Base-by-base conservation (phyloP, 768 basidiomycete species). In the Kwoniella dejecticola region DNA sequence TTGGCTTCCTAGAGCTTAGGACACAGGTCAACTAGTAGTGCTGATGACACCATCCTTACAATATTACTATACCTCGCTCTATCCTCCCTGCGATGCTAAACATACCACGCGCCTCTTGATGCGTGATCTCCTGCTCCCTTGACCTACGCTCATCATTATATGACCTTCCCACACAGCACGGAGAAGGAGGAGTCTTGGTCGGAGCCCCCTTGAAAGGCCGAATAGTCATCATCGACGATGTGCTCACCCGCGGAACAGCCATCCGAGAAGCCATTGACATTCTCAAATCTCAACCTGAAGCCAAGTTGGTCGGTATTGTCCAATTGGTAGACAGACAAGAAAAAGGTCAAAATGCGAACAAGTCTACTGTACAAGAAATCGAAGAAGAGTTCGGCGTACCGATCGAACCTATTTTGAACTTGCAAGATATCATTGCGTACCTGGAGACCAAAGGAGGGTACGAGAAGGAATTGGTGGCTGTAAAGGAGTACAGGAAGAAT, bases 221-320 rank as follows among this genome's bases (percentile, higher is more conserved):
- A 50, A 90, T 98, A 2, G 85, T 98, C 52, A 85, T 98, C 45
- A 82, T 98, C 31, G 95, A 99, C 82, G 95, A 99, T 68, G 96
- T 99, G 53, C 91, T 97, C 83, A 98, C 96, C 1, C 63, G 70
- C 47, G 79, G 78, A 12, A 77, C 88, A 23, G 95, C 95, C 4
- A 87, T 93, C 29, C 85, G 93, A 8, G 84, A 86, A 31, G 89
- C 93, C 2, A 88, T 95, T 50, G 85, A 87, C 46, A 85, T 87
- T 7, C 87, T 98, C 17, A 77, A 79, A 33, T 75, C 80, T 49
- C 83, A 84, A 1, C 92, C 94, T 0, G 83, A 88, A 55, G 81
- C 80, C 5, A 46, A 76, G 42, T 87, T 96, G 6, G 89, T 93
- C 0, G 95, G 95, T 1, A 89, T 96, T 19, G 84, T 95, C 6